Evolutionary conservation across 495 filamentous ascomycete species (phyloP).

Genomic region (Penicillium psychrofluorescens): DNA sequence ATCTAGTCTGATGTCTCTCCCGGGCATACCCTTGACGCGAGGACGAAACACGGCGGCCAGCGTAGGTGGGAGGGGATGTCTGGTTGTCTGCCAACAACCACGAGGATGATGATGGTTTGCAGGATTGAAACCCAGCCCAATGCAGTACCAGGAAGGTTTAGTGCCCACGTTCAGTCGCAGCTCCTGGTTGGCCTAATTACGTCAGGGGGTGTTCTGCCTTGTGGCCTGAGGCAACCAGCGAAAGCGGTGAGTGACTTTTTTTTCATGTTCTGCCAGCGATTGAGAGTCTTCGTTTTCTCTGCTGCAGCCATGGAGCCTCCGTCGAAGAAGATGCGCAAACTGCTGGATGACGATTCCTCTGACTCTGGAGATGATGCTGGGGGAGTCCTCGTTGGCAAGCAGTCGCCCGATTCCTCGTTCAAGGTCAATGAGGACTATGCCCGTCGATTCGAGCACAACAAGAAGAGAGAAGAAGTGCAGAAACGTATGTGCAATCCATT

Average conservation of each 20-base stretch:
- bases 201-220: slow-evolving; percentile 17
- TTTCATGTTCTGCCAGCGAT: slow-evolving; percentile 17
- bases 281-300: not conserved
- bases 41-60: not conserved
- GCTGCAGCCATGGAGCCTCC: slow-evolving; percentile 34
- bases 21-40: slow-evolving; percentile 31
- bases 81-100: not conserved
- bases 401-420: slow-evolving; percentile 37
- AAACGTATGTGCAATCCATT: slow-evolving; percentile 50
- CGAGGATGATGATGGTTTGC: slow-evolving; percentile 2
- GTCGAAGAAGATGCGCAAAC: slow-evolving; percentile 36
- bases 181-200: slow-evolving; percentile 28
- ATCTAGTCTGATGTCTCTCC: slow-evolving; percentile 35
- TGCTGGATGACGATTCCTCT: slow-evolving; percentile 48
- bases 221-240: too few relatives aligned
- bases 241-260: slow-evolving; percentile 25
- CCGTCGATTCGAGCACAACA: slow-evolving; percentile 87
- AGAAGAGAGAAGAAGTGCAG: slow-evolving; percentile 86
- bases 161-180: too few relatives aligned
- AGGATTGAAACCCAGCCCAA: too few relatives aligned
- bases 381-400: slow-evolving; percentile 30
- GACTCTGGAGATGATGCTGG: slow-evolving; percentile 49
- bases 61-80: too few relatives aligned
- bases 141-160: too few relatives aligned
- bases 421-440: slow-evolving; percentile 91